Evolutionary conservation across 2,329 filamentous ascomycete genomes (phyloP).

Genomic region (Fusarium phyllophilum): DNA sequence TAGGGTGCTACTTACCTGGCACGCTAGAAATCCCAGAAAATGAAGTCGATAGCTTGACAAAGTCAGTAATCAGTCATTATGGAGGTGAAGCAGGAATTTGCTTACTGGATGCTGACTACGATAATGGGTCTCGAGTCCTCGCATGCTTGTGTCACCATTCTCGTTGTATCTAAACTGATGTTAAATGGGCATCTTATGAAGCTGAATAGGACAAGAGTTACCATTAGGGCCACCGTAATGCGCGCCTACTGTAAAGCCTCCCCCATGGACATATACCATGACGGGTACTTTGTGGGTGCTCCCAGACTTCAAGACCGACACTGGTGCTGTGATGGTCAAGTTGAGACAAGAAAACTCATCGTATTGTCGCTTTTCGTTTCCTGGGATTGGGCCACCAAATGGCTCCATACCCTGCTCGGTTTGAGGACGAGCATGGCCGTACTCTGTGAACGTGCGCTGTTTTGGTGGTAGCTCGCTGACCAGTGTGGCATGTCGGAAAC

Average conservation of each 20-base stretch:
- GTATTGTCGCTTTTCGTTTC: background rate
- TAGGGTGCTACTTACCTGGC: background rate
- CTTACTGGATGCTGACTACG: background rate
- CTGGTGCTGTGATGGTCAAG: background rate
- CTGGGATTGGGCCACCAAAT: background rate
- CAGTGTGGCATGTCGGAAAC: background rate
- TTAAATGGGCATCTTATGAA: background rate
- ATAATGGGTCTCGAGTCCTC: background rate
- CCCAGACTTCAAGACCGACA: background rate
- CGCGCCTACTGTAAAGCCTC: background rate
- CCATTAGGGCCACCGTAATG: background rate
- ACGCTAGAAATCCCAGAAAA: background rate
- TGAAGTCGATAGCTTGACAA: background rate
- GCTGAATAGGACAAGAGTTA: background rate
- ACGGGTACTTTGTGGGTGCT: background rate
- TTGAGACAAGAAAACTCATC: background rate
- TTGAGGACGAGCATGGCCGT: background rate
- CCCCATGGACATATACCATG: background rate
- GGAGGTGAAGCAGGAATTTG: background rate
- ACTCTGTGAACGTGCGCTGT: background rate
- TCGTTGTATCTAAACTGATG: background rate
- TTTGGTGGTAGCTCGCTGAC: background rate
- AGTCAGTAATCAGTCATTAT: background rate
- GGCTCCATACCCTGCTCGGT: background rate
- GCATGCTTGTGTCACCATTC: background rate